Base-by-base conservation (phyloP, 2,329 filamentous ascomycete species). In the Monosporascus sp. region DNA sequence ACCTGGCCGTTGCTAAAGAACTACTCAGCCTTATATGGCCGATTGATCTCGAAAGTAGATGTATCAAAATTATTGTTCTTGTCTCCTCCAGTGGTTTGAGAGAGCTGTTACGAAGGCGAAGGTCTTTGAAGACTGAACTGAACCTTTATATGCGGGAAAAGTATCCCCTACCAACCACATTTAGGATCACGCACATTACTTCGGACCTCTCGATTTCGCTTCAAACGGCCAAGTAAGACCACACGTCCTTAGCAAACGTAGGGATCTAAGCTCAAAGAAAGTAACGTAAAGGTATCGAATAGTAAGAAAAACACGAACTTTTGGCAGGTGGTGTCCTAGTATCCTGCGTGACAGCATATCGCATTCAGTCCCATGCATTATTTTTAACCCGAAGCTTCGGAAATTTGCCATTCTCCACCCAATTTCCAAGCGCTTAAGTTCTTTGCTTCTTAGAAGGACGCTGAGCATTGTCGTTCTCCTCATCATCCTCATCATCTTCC, bases 381-480 rank as follows among this genome's bases (percentile, higher is more conserved):
- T 47, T 44, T 40, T 51, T 46, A 50, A 47, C 27, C 57, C 50
- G 31, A 44, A 52, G 51, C 11, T 43, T 41, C 50, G 50, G 50
- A 9, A 44, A 31, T 11, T 41, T 11, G 38, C 38, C 8, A 4
- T 47, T 7, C 49, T 22, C 19, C 40, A 8, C 36, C 17, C 14
- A 27, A 43, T 11, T 40, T 17, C 26, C 14, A 19, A 37, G 44
- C 41, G 14, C 44, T 65, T 68, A 75, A 37, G 61, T 64, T 65
- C 71, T 75, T 20, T 66, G 66, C 65, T 76, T 77, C 67, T 77
- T 77, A 49, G 69, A 57, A 6, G 73, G 73, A 50, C 68, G 67
- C 47, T 64, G 61, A 27, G 61, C 60, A 55, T 78, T 70, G 51
- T 79, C 76, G 20, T 75, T 76, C 37, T 78, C 79, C 8, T 78